Base-by-base conservation (phyloP, 345 rosid species). In the Citrus sp. region DNA sequence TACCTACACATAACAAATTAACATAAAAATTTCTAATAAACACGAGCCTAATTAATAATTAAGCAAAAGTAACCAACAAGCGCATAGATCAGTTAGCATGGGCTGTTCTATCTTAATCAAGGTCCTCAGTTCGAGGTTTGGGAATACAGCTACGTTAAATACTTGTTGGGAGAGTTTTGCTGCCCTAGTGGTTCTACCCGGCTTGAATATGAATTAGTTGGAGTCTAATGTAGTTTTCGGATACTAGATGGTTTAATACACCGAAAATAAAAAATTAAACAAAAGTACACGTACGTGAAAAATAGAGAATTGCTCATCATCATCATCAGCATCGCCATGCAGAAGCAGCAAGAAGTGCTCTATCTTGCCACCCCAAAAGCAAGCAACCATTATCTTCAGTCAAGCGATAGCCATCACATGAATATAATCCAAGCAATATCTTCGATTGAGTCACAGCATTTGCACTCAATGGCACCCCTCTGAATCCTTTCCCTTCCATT, bases 341-440 rank as follows among this genome's bases (percentile, higher is more conserved):
- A 69, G 95, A 93, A 64, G 94, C 90, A 54, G 88, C 92, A 58
- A 91, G 76, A 32, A 89, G 76, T 35, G 90, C 84, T 76, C 92
- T 82, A 72, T 91, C 94, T 78, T 82, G 90, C 94, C 94, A 91
- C 4, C 91, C 94, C 77, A 91, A 80, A 10, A 89, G 90, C 90
- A 91, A 83, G 84, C 94, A 87, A 13, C 92, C 94, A n/a, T 85
- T 85, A 65, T 91, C 94, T 74, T 91, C 94, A 6, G 91, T 89
- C 85, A 91, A 80, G 66, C 92, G 80, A 67, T 89, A 91, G n/a
- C 94, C 92, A 63, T 89, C 94, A 35, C 91, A 84, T 0, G 92
- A 83, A 69, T 91, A 91, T 67, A 91, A 77, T 25, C 89, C 92
- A 14, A 91, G 78, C 73, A 91, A 75, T 25, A 87, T 87, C 84